Conservation (phyloP, 495 filamentous ascomycete genomes). For the Neurospora tetraspora region DNA sequence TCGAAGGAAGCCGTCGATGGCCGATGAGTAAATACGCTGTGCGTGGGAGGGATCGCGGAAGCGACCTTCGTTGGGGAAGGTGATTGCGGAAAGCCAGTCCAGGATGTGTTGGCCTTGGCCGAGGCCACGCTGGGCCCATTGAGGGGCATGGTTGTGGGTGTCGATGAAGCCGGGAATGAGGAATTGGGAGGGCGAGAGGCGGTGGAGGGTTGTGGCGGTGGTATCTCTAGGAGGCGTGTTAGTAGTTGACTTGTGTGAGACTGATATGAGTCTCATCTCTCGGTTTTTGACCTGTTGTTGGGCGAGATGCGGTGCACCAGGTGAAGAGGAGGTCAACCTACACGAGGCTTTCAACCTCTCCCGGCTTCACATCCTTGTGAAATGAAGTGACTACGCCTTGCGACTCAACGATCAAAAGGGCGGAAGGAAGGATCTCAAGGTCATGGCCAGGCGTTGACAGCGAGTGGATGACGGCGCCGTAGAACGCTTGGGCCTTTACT, state of each 20-base stretch:
- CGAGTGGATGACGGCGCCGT: slow-evolving; percentile 47
- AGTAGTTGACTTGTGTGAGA: slow-evolving; percentile 1
- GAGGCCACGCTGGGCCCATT: slow-evolving; percentile 51
- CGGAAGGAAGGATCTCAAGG: slow-evolving; percentile 39
- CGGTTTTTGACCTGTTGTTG: too few species aligned
- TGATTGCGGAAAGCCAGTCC: slow-evolving; percentile 50
- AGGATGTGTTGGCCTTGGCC: slow-evolving; percentile 49
- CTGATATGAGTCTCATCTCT: neutral
- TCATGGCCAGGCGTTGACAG: slow-evolving; percentile 14
- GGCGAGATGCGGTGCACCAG: neutral
- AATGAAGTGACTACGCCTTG: slow-evolving; percentile 35
- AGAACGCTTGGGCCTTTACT: slow-evolving; percentile 24
- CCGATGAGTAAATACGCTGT: slow-evolving; percentile 37
- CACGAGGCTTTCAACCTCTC: neutral
- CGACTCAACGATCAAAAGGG: slow-evolving; percentile 32
- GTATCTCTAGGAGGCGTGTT: neutral
- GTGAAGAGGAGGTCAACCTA: neutral
- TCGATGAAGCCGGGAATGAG: slow-evolving; percentile 53
- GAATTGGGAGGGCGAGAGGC: slow-evolving; percentile 41
- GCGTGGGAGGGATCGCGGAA: slow-evolving; percentile 47
- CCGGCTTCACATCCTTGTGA: neutral
- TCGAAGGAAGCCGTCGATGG: slow-evolving; percentile 46
- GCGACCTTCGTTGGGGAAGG: slow-evolving; percentile 53
- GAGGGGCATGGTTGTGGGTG: slow-evolving; percentile 57
- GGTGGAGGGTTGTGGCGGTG: slow-evolving; percentile 13